phyloP scores from a whole-genome alignment of 768 basidiomycete species.

The Tulasnella sp. region DNA sequence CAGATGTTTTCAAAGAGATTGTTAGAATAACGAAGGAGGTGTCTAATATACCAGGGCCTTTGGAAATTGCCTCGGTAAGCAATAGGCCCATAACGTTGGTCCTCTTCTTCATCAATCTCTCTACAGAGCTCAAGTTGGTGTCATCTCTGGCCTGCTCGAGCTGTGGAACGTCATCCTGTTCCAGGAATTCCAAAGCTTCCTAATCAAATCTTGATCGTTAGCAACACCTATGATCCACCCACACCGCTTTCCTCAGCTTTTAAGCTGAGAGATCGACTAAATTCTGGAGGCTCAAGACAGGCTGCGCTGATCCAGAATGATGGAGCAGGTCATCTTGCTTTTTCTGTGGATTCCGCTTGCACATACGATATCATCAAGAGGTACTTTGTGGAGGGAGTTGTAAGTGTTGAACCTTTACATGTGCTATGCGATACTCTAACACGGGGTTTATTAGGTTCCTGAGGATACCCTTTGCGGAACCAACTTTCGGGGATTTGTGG shows the following conservation, averaged over 20 bases:
- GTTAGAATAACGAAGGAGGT: not conserved
- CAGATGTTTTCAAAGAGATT: conserved; percentile 14
- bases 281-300: not conserved
- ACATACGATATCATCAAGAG: not conserved
- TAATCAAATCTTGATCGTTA: not conserved
- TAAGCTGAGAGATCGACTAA: not conserved
- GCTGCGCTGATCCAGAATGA: conserved; percentile 10
- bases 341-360: conserved; percentile 10
- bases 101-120: not conserved
- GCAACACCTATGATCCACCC: not conserved
- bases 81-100: no score
- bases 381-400: conserved; percentile 7
- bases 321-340: conserved; percentile 6
- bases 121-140: not conserved
- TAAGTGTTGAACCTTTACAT: not conserved
- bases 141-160: not conserved
- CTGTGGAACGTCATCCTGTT: not conserved
- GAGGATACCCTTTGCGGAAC: not conserved
- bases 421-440: not conserved
- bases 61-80: not conserved
- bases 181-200: not conserved
- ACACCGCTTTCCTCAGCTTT: not conserved
- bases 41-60: not conserved
- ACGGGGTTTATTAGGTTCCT: not conserved
- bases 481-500: not conserved